Conservation (phyloP, 768 basidiomycete genomes). For the Mycena olivaceomarginata region DNA sequence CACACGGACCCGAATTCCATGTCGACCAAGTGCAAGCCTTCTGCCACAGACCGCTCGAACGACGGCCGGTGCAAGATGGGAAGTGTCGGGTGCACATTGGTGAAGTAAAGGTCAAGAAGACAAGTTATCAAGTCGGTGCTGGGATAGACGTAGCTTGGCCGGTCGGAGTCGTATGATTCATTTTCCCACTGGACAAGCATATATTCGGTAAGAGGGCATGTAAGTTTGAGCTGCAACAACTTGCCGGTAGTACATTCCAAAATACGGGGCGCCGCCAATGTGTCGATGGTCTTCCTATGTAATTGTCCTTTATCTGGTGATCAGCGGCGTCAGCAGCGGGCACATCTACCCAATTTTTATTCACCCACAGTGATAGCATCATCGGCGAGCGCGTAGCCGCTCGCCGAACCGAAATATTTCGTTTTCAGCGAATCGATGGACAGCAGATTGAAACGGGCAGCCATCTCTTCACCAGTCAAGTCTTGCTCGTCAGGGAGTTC, state of each 20-base stretch:
- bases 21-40: not conserved
- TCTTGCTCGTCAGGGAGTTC: not conserved
- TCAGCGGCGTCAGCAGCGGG: not conserved
- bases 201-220: too few relatives aligned
- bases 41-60: not conserved
- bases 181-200: not conserved
- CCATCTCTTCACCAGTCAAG: not conserved
- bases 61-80: not conserved
- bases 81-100: not conserved
- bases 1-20: not conserved
- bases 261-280: not conserved
- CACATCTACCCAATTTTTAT: not conserved
- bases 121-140: not conserved
- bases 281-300: not conserved
- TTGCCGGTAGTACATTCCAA: not conserved
- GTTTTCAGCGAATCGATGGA: not conserved
- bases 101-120: not conserved
- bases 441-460: not conserved
- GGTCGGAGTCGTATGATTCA: not conserved
- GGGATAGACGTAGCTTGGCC: not conserved
- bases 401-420: not conserved
- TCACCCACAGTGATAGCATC: not conserved
- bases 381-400: not conserved
- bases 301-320: not conserved
- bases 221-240: not conserved